Conservation (phyloP, 768 basidiomycete species). For the Sporobolomyces roseus region DNA sequence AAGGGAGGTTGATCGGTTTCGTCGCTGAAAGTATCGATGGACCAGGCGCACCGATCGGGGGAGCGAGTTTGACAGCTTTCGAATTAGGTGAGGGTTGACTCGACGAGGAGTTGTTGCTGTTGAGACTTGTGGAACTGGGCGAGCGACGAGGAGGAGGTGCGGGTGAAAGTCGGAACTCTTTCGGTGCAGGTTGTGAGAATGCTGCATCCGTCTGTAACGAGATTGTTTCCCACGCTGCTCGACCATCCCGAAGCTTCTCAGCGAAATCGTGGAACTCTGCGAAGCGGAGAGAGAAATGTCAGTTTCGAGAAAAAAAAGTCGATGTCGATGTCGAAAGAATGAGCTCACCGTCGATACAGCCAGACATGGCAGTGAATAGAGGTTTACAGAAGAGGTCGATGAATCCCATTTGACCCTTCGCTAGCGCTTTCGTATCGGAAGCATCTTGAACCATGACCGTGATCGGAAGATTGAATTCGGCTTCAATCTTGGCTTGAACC, state of each 20-base stretch:
- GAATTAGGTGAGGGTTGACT: background rate
- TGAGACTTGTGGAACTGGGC: background rate
- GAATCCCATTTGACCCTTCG: constrained; percentile 82
- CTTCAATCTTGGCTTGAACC: constrained; percentile 80
- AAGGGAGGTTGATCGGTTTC: constrained; percentile 19
- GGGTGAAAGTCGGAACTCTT: constrained; percentile 3
- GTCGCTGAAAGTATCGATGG: too few species aligned
- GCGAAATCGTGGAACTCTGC: constrained; percentile 67
- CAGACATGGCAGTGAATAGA: constrained; percentile 69
- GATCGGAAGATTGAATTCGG: constrained; percentile 65
- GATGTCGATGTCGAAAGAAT: background rate
- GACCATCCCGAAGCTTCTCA: constrained; percentile 65
- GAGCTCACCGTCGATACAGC: constrained; percentile 67
- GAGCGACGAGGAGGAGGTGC: constrained; percentile 15
- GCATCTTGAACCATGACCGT: constrained; percentile 52
- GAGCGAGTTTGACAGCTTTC: background rate
- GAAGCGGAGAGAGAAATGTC: background rate
- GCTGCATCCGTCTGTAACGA: constrained; percentile 34
- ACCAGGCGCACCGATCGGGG: background rate
- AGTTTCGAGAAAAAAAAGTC: background rate
- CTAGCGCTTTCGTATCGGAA: constrained; percentile 60
- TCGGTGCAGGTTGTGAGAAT: constrained; percentile 23
- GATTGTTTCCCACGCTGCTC: constrained; percentile 62
- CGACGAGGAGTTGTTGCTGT: background rate
- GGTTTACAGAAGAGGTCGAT: constrained; percentile 77